A percentile compares a stretch with the other conserved stretches of the same genome.
phyloP scores from a whole-genome alignment of 2,329 filamentous ascomycete species.

The Xylariaceae sp. region DNA sequence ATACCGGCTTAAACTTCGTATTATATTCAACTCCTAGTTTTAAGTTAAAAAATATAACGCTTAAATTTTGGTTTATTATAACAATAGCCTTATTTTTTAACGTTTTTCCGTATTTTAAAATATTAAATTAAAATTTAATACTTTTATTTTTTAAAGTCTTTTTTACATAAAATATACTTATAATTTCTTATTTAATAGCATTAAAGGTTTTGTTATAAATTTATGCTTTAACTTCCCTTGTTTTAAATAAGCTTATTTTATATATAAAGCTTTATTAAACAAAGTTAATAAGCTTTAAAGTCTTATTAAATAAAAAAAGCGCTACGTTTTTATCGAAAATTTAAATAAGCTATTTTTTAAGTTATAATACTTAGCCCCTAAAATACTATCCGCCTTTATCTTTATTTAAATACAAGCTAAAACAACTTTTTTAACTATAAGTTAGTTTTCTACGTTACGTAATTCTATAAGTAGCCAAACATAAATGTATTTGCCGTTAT shows the following conservation, averaged over 20 bases:
- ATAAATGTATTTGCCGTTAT: too few relatives aligned
- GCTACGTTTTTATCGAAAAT: not conserved
- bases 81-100: not conserved
- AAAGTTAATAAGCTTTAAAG: not conserved
- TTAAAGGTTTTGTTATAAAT: not conserved
- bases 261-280: not conserved
- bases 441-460: too few relatives aligned
- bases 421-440: too few relatives aligned
- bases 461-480: too few relatives aligned
- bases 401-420: too few relatives aligned
- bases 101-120: not conserved
- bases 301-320: not conserved
- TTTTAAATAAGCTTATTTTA: not conserved
- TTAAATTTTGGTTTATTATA: not conserved
- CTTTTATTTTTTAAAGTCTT: not conserved
- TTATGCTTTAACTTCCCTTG: not conserved
- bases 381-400: too few relatives aligned
- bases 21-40: too few relatives aligned
- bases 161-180: not conserved
- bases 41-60: too few relatives aligned
- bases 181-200: not conserved
- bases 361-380: not conserved
- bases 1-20: not conserved
- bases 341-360: not conserved
- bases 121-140: slow-evolving; percentile 1